Evolutionary conservation across 2,329 filamentous ascomycete species (phyloP).

Genomic region (Fusarium multiceps): DNA sequence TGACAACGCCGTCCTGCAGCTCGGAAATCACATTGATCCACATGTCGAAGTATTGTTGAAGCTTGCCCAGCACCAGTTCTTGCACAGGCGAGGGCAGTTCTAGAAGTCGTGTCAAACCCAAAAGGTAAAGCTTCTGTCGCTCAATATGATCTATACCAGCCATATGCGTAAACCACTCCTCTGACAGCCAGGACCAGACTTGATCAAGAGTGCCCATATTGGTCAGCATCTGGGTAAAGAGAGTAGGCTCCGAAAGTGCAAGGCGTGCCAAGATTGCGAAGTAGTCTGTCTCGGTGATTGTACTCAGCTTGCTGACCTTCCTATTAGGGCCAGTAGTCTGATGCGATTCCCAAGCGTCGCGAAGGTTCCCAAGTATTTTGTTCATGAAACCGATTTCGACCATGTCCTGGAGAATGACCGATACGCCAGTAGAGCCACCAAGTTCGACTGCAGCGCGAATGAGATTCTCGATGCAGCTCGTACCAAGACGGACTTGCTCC

Average conservation of each 20-base stretch:
- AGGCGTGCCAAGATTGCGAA: slow-evolving; percentile 85
- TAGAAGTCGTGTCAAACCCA: slow-evolving; percentile 78
- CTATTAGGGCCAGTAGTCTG: slow-evolving; percentile 85
- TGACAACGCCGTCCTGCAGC: slow-evolving; percentile 69
- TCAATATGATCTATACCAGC: slow-evolving; percentile 74
- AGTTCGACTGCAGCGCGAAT: slow-evolving; percentile 72
- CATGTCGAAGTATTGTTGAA: slow-evolving; percentile 80
- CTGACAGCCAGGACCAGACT: slow-evolving; percentile 69
- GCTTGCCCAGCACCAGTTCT: slow-evolving; percentile 66
- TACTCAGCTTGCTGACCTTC: slow-evolving; percentile 75
- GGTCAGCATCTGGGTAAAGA: slow-evolving; percentile 71
- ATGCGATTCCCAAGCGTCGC: slow-evolving; percentile 76
- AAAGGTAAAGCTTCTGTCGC: slow-evolving; percentile 76
- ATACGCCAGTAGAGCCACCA: slow-evolving; percentile 70
- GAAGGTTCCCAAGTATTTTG: slow-evolving; percentile 73
- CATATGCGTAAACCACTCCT: slow-evolving; percentile 76
- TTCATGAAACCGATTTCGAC: slow-evolving; percentile 71
- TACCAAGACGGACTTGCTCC: slow-evolving; percentile 68
- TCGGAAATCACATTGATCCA: slow-evolving; percentile 79
- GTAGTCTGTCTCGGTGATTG: slow-evolving; percentile 85
- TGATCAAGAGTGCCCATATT: slow-evolving; percentile 60
- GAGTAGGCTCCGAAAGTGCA: slow-evolving; percentile 74
- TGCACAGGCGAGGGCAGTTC: slow-evolving; percentile 70
- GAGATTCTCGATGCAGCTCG: slow-evolving; percentile 71
- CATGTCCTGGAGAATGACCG: slow-evolving; percentile 73